These are phyloP conservation scores for Cicer chorassanicum DNA, from an alignment of 306 rosid species.

Conservation along the genomic window DNA sequence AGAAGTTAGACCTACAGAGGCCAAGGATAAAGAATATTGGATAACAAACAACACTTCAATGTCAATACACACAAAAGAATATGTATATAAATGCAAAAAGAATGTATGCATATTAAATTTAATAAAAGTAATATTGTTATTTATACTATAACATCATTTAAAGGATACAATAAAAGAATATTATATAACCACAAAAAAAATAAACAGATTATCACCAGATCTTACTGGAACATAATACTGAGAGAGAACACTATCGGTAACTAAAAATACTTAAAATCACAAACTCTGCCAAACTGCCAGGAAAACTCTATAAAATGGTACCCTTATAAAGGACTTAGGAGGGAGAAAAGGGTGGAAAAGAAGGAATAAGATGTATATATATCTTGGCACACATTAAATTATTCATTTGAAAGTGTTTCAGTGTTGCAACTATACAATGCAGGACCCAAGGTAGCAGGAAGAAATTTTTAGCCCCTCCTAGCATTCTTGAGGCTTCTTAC, in stretches of 20 bases:
- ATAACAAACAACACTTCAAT: constrained; percentile 16
- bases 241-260: constrained; percentile 42
- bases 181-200: constrained; percentile 31
- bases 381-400: constrained; percentile 56
- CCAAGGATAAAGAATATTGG: background rate
- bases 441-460: constrained; percentile 33
- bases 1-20: background rate
- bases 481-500: constrained; percentile 76
- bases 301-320: constrained; percentile 46
- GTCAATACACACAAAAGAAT: constrained; percentile 11
- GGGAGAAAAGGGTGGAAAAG: background rate
- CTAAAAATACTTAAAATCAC: constrained; percentile 40
- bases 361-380: constrained; percentile 34
- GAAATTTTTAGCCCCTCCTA: constrained; percentile 53
- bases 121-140: constrained; percentile 26
- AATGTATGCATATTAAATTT: constrained; percentile 1
- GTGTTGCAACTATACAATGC: constrained; percentile 53
- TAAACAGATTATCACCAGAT: constrained; percentile 44
- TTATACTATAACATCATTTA: constrained; percentile 38
- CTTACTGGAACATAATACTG: constrained; percentile 39
- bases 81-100: background rate
- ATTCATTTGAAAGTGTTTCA: constrained; percentile 52
- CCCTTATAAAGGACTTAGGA: constrained; percentile 46
- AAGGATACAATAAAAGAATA: constrained; percentile 52
- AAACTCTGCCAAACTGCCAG: constrained; percentile 36